Base-by-base conservation (phyloP, 1,139 yeast genomes). In the Kluyveromyces sp. region DNA sequence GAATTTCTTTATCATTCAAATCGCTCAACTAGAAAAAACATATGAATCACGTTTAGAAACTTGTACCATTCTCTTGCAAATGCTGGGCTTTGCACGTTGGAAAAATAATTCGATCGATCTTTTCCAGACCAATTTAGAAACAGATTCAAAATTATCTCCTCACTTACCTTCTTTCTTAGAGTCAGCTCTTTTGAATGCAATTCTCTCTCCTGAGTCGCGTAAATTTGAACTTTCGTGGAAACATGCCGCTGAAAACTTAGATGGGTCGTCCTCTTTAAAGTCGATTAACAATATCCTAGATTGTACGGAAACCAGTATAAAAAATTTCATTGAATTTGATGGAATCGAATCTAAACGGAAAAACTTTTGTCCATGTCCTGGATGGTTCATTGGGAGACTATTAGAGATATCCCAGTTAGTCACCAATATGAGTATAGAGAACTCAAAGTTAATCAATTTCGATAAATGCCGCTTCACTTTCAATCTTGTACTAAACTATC, bases 131-230 rank as follows among this genome's bases (percentile, higher is more conserved):
- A 55, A 53, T 26, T 59, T 55, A 8, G 58, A 58, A 8, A 48
- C 45, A 2, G 68, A 66, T 0, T 48, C 63, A 3, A 64, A 64
- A 4, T 58, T 71, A 3, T 70, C 78, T 1, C 75, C 81, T 7
- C 77, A 75, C 50, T 79, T 90, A 28, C 97, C 97, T 1, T 83
- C 96, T 2, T 83, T 90, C 60, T 73, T 92, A 48, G 97, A 90
- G 61, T 74, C 90, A 4, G 90, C 95, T 4, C 72, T 90, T 36
- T 71, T 79, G 0, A 80, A 85, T 54, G 90, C 90, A 0, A 75
- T 90, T 27, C 71, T 87, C 42, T 74, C 90, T 1, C 96, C 96
- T 0, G 95, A 86, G 58, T 79, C 92, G 41, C 72, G 98, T 52
- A 65, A 72, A 30, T 88, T 78, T 61, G 67, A 63, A 41, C 48